These are phyloP conservation scores for Lentithecium fluviatile DNA, from an alignment of 495 filamentous ascomycete genomes.

Conservation along the genomic window DNA sequence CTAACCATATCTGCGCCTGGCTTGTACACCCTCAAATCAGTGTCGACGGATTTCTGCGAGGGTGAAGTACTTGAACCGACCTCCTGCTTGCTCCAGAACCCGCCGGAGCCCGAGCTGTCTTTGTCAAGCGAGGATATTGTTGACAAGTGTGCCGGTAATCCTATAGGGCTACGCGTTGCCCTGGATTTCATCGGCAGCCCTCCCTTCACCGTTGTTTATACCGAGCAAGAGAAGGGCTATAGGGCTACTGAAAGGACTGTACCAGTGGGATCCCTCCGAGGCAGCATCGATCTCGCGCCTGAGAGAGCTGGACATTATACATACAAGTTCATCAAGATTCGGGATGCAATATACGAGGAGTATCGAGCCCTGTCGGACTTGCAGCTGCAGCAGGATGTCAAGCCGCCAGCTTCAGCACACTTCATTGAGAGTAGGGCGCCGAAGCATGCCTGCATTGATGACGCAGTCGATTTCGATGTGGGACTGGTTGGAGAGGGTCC, in stretches of 20 bases:
- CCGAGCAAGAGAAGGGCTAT: constrained; percentile 59
- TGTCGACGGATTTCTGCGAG: constrained; percentile 74
- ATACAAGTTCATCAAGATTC: constrained; percentile 77
- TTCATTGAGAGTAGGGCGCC: constrained; percentile 57
- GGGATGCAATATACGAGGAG: constrained; percentile 74
- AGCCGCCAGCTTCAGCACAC: constrained; percentile 78
- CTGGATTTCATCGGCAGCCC: constrained; percentile 87
- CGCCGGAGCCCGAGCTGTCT: constrained; percentile 76
- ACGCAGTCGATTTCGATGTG: constrained; percentile 70
- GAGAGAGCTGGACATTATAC: constrained; percentile 76
- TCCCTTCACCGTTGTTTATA: constrained; percentile 76
- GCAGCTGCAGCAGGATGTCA: constrained; percentile 83
- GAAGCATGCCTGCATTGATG: constrained; percentile 74
- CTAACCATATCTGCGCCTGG: constrained; percentile 71
- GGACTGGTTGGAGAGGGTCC: constrained; percentile 76
- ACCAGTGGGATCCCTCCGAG: constrained; percentile 63
- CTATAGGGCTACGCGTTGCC: constrained; percentile 83
- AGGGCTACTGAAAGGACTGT: constrained; percentile 52
- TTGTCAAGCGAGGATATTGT: constrained; percentile 75
- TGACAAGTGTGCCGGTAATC: constrained; percentile 91
- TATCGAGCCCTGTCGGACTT: constrained; percentile 51
- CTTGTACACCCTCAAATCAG: constrained; percentile 76
- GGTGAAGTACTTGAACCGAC: constrained; percentile 91
- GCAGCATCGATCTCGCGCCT: constrained; percentile 83
- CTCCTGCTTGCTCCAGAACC: constrained; percentile 84